These are phyloP conservation scores for Fusarium sp. DNA, from an alignment of 2,329 filamentous ascomycete species.

Conservation along the genomic window DNA sequence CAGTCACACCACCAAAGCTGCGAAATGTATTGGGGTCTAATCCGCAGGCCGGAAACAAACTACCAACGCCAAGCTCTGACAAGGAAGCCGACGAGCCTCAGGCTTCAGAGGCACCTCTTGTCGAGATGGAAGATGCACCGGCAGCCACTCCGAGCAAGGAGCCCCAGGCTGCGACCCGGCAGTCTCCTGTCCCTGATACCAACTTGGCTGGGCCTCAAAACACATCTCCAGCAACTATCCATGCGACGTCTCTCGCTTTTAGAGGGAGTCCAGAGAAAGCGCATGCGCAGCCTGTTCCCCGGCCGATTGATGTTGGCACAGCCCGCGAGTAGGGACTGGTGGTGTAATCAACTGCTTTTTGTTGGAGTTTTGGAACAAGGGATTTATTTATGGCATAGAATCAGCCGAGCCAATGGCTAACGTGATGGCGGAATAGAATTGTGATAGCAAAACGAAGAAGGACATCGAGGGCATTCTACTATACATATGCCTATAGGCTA, in stretches of 20 bases:
- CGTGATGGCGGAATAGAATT: slow-evolving; percentile 39
- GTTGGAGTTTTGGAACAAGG: slow-evolving; percentile 43
- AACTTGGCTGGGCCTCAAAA: slow-evolving; percentile 29
- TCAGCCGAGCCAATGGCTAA: slow-evolving; percentile 26
- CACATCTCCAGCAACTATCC: slow-evolving; percentile 49
- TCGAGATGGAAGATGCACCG: slow-evolving; percentile 46
- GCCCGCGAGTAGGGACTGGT: slow-evolving; percentile 43
- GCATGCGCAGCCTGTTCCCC: slow-evolving; percentile 48
- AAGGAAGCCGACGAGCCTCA: slow-evolving; percentile 28
- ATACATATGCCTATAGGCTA: background rate
- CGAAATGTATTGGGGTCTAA: slow-evolving; percentile 46
- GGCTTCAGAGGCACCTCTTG: slow-evolving; percentile 21
- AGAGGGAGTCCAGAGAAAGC: slow-evolving; percentile 71
- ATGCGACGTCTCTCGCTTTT: slow-evolving; percentile 64
- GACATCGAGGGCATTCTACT: slow-evolving; percentile 6
- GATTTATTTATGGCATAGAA: slow-evolving; percentile 40
- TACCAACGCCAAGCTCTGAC: slow-evolving; percentile 39
- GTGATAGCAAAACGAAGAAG: slow-evolving; percentile 25
- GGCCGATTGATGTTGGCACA: slow-evolving; percentile 49
- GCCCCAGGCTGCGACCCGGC: slow-evolving; percentile 2
- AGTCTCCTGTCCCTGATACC: slow-evolving; percentile 23
- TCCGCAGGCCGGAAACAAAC: slow-evolving; percentile 37
- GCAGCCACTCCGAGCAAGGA: slow-evolving; percentile 13
- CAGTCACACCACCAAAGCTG: slow-evolving; percentile 58
- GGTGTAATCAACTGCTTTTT: slow-evolving; percentile 31